Conservation (phyloP, 345 rosid species). For the Eucalyptus curtisii region DNA sequence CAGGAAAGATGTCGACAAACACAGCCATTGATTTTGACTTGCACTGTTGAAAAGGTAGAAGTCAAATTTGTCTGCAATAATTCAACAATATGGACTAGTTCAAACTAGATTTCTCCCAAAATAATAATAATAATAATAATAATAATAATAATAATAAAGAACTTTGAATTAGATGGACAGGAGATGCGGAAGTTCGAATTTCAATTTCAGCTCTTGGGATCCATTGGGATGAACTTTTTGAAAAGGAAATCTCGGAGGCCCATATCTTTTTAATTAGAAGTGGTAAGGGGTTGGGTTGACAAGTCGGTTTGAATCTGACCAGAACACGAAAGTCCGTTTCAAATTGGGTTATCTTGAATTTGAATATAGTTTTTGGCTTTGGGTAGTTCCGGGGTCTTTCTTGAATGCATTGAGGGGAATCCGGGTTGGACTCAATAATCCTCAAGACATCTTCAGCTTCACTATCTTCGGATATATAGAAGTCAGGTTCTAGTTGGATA, state of each 20-base stretch:
- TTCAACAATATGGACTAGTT: not conserved
- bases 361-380: not conserved
- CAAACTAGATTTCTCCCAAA: not conserved
- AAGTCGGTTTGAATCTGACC: not conserved
- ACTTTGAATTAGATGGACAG: not conserved
- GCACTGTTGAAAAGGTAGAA: not conserved
- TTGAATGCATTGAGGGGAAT: not conserved
- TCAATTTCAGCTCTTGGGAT: not conserved
- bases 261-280: not conserved
- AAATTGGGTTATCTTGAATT: not conserved
- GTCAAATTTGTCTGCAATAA: not conserved
- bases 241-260: not conserved
- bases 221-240: not conserved
- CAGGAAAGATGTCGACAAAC: not conserved
- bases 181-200: not conserved
- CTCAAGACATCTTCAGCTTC: not conserved
- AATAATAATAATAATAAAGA: not conserved
- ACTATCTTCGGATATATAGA: not conserved
- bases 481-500: not conserved
- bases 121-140: not conserved
- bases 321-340: not conserved
- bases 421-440: not conserved
- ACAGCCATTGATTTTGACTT: not conserved
- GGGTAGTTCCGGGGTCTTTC: not conserved
- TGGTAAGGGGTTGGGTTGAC: not conserved